These are phyloP conservation scores for Aspergillus campestris DNA, from an alignment of 495 filamentous ascomycete species.

Conservation along the genomic window DNA sequence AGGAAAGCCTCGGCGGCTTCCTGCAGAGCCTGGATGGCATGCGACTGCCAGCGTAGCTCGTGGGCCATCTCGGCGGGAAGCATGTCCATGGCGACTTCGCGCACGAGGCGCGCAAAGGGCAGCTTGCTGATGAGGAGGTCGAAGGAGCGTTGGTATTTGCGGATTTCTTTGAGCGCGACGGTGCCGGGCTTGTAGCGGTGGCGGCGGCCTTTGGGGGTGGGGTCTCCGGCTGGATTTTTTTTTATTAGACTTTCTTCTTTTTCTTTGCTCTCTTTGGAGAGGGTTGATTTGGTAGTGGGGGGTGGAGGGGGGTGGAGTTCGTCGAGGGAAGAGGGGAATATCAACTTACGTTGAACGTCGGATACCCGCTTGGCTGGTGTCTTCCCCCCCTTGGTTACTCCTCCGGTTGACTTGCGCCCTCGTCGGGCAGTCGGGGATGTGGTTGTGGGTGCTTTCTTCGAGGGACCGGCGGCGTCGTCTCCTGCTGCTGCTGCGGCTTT, in stretches of 20 bases:
- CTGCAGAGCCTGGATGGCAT: slow-evolving; percentile 82
- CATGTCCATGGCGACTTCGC: slow-evolving; percentile 67
- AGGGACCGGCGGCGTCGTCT: slow-evolving; percentile 11
- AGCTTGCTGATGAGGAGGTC: slow-evolving; percentile 75
- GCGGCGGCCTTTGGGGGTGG: slow-evolving; percentile 51
- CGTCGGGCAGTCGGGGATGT: slow-evolving; percentile 1
- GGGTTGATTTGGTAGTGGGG: neutral
- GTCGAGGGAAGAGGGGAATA: neutral
- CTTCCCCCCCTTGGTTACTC: slow-evolving; percentile 13
- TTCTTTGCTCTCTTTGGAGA: neutral
- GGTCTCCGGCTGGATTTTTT: slow-evolving; percentile 54
- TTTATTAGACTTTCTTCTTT: slow-evolving; percentile 5
- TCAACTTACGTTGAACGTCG: slow-evolving; percentile 33
- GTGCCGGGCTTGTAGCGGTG: slow-evolving; percentile 81
- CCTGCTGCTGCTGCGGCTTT: neutral
- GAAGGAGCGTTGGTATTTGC: slow-evolving; percentile 71
- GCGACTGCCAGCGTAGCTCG: slow-evolving; percentile 83
- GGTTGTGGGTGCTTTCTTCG: slow-evolving; percentile 4
- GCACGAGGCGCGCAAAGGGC: slow-evolving; percentile 81
- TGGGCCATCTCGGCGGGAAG: slow-evolving; percentile 40
- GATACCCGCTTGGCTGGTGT: slow-evolving; percentile 15
- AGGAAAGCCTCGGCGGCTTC: slow-evolving; percentile 90
- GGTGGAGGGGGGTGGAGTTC: neutral
- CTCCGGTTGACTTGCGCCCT: slow-evolving; percentile 12
- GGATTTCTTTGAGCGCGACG: slow-evolving; percentile 76